Evolutionary conservation across 139 green algal species (phyloP).

Genomic region (Chlamydomonas schloesseri): DNA sequence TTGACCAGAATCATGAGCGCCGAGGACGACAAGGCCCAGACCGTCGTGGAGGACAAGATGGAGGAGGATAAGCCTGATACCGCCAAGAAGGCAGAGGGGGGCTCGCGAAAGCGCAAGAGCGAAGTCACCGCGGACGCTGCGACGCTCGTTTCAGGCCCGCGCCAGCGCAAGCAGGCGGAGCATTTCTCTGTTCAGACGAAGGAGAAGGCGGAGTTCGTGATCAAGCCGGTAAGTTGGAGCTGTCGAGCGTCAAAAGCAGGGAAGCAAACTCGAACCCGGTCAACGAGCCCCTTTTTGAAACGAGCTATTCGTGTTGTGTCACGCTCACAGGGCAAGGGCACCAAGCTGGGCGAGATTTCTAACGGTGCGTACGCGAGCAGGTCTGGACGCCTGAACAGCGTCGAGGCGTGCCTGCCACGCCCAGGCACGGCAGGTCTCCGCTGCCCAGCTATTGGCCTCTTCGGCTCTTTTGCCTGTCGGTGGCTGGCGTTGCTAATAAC

Average conservation of each 20-base stretch:
- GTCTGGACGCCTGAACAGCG: background rate
- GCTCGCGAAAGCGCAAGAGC: background rate
- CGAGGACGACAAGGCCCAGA: too few relatives aligned
- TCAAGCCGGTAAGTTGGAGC: slow-evolving; percentile 44
- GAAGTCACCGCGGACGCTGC: background rate
- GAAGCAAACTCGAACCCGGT: background rate
- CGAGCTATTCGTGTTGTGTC: too few relatives aligned
- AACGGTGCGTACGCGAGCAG: slow-evolving; percentile 63
- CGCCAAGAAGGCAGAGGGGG: background rate
- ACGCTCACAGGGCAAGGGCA: slow-evolving; percentile 68
- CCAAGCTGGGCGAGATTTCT: slow-evolving; percentile 80
- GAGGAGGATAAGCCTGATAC: too few relatives aligned
- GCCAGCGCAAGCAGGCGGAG: slow-evolving; percentile 31
- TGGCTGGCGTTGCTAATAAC: too few relatives aligned
- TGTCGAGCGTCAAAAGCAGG: background rate
- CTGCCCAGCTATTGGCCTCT: background rate
- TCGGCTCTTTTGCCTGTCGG: too few relatives aligned
- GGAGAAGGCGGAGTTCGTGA: slow-evolving; percentile 50
- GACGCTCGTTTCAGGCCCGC: background rate
- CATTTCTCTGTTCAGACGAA: slow-evolving; percentile 24
- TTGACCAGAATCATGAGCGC: too few relatives aligned
- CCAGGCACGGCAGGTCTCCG: too few relatives aligned
- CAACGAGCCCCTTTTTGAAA: background rate
- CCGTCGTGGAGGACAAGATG: too few relatives aligned
- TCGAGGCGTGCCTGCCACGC: too few relatives aligned